These are phyloP conservation scores for Saussurea involucrata DNA, from an alignment of 129 eudicot species.

Conservation along the genomic window DNA sequence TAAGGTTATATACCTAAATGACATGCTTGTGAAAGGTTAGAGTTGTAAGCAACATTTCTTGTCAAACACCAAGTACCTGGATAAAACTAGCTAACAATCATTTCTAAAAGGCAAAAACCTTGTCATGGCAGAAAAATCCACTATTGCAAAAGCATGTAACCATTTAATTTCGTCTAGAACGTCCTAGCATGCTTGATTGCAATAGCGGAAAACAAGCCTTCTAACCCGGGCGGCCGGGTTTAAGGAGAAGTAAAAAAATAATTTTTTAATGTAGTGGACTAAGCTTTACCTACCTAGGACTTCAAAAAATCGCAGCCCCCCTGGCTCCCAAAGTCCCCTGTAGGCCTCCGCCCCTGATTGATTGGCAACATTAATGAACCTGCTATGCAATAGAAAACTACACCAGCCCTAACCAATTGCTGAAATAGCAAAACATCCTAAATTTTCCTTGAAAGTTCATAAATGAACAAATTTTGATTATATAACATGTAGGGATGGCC, in stretches of 20 bases:
- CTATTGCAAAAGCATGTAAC: neutral
- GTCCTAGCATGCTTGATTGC: neutral
- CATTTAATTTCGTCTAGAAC: neutral
- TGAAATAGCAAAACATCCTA: neutral
- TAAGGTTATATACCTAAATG: too few species aligned
- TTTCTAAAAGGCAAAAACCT: too few species aligned
- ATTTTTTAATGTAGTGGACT: too few species aligned
- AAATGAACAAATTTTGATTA: constrained; percentile 1
- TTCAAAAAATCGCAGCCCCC: too few species aligned
- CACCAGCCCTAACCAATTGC: neutral
- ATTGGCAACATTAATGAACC: neutral
- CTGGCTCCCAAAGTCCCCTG: too few species aligned
- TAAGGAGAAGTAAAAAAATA: too few species aligned
- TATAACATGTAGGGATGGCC: neutral
- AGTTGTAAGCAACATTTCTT: constrained; percentile 10
- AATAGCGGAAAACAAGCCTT: too few species aligned
- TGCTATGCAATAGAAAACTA: neutral
- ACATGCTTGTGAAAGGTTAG: neutral
- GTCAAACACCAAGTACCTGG: constrained; percentile 1
- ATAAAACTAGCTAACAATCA: neutral
- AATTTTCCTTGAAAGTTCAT: neutral
- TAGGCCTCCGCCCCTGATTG: too few species aligned
- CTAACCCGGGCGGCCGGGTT: too few species aligned
- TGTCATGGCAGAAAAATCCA: neutral
- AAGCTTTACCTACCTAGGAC: too few species aligned